A percentile compares a stretch with the other conserved stretches of the same genome.
Conservation (phyloP, 257 asterid genomes). For the Solanum paucissectum region DNA sequence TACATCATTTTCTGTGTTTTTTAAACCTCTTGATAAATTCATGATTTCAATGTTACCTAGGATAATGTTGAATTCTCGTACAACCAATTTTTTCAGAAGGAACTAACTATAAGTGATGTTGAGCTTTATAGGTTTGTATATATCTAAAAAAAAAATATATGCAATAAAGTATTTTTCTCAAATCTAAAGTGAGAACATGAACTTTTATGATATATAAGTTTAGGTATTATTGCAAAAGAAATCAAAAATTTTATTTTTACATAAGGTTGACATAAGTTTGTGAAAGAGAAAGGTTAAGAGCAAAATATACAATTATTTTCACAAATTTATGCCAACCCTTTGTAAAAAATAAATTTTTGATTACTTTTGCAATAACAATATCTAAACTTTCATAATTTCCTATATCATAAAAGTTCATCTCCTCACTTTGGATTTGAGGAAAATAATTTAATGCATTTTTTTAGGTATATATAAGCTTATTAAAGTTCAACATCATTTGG, state of each 20-base stretch:
- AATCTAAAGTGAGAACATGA: slow-evolving; percentile 27
- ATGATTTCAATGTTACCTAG: no score
- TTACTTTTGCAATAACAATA: not conserved
- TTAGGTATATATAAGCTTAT: no score
- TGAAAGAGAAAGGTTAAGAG: slow-evolving; percentile 36
- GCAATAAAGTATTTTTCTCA: slow-evolving; percentile 33
- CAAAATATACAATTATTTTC: slow-evolving; percentile 41
- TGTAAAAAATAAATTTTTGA: slow-evolving; percentile 16
- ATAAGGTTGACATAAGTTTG: slow-evolving; percentile 60
- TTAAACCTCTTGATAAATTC: not conserved
- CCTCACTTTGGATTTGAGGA: not conserved
- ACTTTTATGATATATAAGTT: slow-evolving; percentile 37
- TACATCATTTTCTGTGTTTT: no score
- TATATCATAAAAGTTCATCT: not conserved
- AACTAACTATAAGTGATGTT: slow-evolving; percentile 52
- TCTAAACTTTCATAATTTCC: not conserved
- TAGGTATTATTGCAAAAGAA: slow-evolving; percentile 69
- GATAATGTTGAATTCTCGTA: not conserved
- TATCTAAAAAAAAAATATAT: slow-evolving; percentile 8
- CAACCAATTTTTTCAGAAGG: slow-evolving; percentile 40
- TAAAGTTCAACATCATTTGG: no score
- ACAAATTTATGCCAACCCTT: not conserved
- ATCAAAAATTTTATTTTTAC: slow-evolving; percentile 59
- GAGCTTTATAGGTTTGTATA: slow-evolving; percentile 19
- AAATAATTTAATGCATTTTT: not conserved